Evolutionary conservation across 306 rosid genomes (phyloP).

Genomic region (Cucumis cinereus): DNA sequence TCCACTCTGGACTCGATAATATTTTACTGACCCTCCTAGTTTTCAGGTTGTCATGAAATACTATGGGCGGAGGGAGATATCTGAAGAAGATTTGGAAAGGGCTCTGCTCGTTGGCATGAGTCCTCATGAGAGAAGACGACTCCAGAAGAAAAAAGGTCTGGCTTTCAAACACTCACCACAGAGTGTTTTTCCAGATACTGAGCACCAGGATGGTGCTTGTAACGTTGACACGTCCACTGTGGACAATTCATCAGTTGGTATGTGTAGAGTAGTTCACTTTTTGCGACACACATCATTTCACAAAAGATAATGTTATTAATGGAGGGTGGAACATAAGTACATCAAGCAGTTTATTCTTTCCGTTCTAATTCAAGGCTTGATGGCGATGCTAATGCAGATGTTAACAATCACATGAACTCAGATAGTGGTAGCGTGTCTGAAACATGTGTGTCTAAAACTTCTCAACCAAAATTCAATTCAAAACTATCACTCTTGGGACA

Average conservation of each 20-base stretch:
- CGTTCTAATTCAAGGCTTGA: conserved; percentile 24
- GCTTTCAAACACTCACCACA: conserved; percentile 31
- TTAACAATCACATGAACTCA: conserved; percentile 13
- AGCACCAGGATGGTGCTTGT: conserved; percentile 23
- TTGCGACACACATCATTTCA: neutral
- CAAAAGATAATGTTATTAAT: neutral
- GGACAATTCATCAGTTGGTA: conserved; percentile 15
- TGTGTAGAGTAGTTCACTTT: neutral
- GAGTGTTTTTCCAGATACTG: conserved; percentile 17
- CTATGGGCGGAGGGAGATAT: conserved; percentile 79
- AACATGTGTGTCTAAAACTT: conserved; percentile 14
- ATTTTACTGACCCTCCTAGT: conserved; percentile 7
- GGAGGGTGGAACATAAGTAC: neutral
- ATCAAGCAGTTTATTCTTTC: conserved; percentile 16
- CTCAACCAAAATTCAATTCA: conserved; percentile 32
- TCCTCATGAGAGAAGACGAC: conserved; percentile 71
- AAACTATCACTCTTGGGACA: conserved; percentile 80
- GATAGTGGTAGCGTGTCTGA: conserved; percentile 15
- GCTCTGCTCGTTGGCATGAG: conserved; percentile 83
- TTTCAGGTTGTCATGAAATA: conserved; percentile 64
- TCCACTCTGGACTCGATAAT: neutral
- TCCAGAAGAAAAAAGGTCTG: conserved; percentile 53
- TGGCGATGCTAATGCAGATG: conserved; percentile 14
- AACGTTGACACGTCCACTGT: conserved; percentile 10
- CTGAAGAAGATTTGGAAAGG: conserved; percentile 67